These are phyloP conservation scores for Phytophthora gonapodyides DNA, from an alignment of 352 stramenopile species.

Conservation along the genomic window DNA sequence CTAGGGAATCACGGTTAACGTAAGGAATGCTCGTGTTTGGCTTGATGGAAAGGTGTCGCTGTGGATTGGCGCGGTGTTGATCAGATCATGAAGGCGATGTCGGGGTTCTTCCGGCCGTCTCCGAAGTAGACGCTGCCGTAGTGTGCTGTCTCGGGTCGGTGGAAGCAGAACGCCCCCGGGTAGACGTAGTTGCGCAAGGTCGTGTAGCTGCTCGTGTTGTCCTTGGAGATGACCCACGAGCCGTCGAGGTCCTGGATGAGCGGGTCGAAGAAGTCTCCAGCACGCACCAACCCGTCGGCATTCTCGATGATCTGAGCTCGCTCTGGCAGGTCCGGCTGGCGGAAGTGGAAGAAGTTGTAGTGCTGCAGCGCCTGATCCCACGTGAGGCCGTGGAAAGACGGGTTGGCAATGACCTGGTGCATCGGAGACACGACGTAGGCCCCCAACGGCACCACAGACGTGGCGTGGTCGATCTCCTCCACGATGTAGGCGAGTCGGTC, in stretches of 20 bases:
- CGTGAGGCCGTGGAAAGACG: constrained; percentile 68
- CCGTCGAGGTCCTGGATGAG: constrained; percentile 71
- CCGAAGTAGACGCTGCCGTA: constrained; percentile 82
- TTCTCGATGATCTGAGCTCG: constrained; percentile 58
- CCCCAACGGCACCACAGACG: constrained; percentile 63
- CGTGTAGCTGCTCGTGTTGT: constrained; percentile 66
- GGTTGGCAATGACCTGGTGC: constrained; percentile 70
- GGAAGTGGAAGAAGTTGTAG: constrained; percentile 83
- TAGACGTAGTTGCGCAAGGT: constrained; percentile 71
- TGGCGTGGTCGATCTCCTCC: constrained; percentile 63
- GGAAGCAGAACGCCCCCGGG: constrained; percentile 69
- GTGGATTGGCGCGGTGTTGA: neutral
- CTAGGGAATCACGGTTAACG: no score
- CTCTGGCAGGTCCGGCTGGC: constrained; percentile 64
- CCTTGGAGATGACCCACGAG: constrained; percentile 59
- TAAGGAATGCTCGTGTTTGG: no score
- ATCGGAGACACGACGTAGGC: constrained; percentile 73
- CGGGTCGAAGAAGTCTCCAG: constrained; percentile 72
- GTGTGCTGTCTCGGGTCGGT: constrained; percentile 52
- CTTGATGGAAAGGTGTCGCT: neutral
- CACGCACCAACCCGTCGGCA: constrained; percentile 59
- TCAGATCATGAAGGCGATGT: constrained; percentile 80
- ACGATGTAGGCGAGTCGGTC: constrained; percentile 74
- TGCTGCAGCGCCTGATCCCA: constrained; percentile 67
- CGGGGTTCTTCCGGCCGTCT: constrained; percentile 72